phyloP scores from a whole-genome alignment of 2,329 filamentous ascomycete genomes.

The Alternaria sp. region DNA sequence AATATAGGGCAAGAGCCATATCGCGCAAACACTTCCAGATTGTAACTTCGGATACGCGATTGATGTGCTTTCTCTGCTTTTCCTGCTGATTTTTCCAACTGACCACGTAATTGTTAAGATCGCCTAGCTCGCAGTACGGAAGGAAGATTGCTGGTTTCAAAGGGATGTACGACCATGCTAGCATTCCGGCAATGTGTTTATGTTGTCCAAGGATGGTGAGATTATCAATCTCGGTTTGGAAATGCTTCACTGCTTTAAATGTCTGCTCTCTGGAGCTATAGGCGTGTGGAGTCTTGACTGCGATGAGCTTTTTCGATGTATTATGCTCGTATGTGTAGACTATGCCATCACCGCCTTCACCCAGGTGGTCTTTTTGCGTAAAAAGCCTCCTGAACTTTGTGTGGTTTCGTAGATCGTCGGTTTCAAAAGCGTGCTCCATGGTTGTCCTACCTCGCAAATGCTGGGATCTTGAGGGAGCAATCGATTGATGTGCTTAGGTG shows the following conservation, averaged over 20 bases:
- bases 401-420: neutral
- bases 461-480: neutral
- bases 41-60: constrained; percentile 30
- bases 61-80: neutral
- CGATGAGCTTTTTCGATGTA: constrained; percentile 1
- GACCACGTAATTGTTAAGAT: constrained; percentile 19
- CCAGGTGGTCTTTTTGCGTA: neutral
- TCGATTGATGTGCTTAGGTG: neutral
- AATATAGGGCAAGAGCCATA: constrained; percentile 32
- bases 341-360: constrained; percentile 21
- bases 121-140: constrained; percentile 31
- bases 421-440: neutral
- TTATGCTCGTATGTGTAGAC: constrained; percentile 16
- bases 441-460: neutral
- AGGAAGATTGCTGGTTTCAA: constrained; percentile 31
- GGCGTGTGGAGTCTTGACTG: constrained; percentile 4
- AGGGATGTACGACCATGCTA: constrained; percentile 8
- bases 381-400: neutral
- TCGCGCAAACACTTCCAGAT: constrained; percentile 42
- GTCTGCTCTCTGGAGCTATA: neutral
- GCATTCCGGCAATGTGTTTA: constrained; percentile 24
- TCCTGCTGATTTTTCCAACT: constrained; percentile 13
- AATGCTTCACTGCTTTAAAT: neutral
- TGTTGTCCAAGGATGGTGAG: constrained; percentile 14
- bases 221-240: constrained; percentile 5